phyloP scores from a whole-genome alignment of 495 filamentous ascomycete species.

The Podospora australis region DNA sequence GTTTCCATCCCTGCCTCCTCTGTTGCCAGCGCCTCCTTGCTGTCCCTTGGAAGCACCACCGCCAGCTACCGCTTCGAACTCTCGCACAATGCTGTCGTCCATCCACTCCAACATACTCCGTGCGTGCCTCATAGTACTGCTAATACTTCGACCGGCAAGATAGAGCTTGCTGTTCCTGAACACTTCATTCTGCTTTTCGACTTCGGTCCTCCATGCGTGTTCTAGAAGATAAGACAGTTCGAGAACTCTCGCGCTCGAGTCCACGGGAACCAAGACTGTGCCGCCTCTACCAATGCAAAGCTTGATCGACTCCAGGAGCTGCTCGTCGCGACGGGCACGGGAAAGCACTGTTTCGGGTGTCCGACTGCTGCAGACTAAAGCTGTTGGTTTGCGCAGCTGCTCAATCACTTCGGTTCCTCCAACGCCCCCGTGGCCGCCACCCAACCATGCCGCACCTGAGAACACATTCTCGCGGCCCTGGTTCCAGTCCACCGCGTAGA shows the following conservation, averaged over 20 bases:
- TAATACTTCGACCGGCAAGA: constrained; percentile 71
- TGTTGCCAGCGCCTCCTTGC: too few relatives aligned
- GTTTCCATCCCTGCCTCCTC: constrained; percentile 38
- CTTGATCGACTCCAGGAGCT: constrained; percentile 75
- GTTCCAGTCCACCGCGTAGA: constrained; percentile 98
- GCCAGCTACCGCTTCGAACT: constrained; percentile 75
- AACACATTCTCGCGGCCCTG: constrained; percentile 89
- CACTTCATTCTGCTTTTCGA: constrained; percentile 50
- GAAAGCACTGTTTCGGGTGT: constrained; percentile 65
- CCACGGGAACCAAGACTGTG: constrained; percentile 90
- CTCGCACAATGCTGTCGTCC: constrained; percentile 85
- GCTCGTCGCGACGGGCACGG: constrained; percentile 73
- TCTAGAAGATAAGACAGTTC: constrained; percentile 90
- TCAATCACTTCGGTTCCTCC: constrained; percentile 86
- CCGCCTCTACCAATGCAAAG: constrained; percentile 71
- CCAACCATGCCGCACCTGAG: constrained; percentile 88
- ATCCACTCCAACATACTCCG: constrained; percentile 99
- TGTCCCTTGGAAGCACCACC: constrained; percentile 17
- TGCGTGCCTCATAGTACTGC: constrained; percentile 78
- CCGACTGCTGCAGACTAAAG: constrained; percentile 80
- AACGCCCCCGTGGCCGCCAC: constrained; percentile 58
- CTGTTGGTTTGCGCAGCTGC: constrained; percentile 85
- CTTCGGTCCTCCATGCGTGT: constrained; percentile 72
- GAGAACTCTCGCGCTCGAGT: constrained; percentile 89
- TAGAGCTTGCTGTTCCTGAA: constrained; percentile 69